phyloP scores from a whole-genome alignment of 108 stramenopile genomes.

The Craspedostauros australis region DNA sequence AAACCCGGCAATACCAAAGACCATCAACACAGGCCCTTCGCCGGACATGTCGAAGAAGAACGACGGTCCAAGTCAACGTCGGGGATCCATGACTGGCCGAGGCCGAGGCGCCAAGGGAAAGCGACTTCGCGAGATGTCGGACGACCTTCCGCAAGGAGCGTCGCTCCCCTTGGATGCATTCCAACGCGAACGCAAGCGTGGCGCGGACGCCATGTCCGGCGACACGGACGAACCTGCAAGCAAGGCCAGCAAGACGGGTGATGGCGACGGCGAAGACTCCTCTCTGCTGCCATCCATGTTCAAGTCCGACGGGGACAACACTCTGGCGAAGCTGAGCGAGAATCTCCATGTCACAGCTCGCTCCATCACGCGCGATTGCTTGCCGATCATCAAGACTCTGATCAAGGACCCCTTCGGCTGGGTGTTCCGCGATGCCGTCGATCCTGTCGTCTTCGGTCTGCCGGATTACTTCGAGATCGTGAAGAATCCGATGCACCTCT shows the following conservation, averaged over 20 bases:
- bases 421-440: slow-evolving; percentile 91
- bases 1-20: too few relatives aligned
- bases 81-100: too few relatives aligned
- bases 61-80: too few relatives aligned
- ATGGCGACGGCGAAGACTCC: slow-evolving; percentile 15
- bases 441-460: slow-evolving; percentile 87
- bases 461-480: slow-evolving; percentile 95
- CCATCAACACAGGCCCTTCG: too few relatives aligned
- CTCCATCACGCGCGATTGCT: slow-evolving; percentile 71
- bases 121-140: slow-evolving; percentile 23
- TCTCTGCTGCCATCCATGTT: slow-evolving; percentile 59
- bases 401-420: slow-evolving; percentile 79
- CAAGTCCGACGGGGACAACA: slow-evolving; percentile 55
- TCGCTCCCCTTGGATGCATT: too few relatives aligned
- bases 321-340: slow-evolving; percentile 69
- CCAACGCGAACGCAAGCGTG: too few relatives aligned
- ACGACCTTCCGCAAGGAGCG: too few relatives aligned
- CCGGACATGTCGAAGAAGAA: too few relatives aligned
- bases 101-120: slow-evolving; percentile 30
- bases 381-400: slow-evolving; percentile 72
- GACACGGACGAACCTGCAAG: slow-evolving; percentile 9
- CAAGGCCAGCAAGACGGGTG: slow-evolving; percentile 11
- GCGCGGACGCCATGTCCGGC: slow-evolving; percentile 12
- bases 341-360: slow-evolving; percentile 54
- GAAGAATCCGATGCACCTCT: slow-evolving; percentile 81